These are phyloP conservation scores for Thelonectria olida DNA, from an alignment of 2,329 filamentous ascomycete species.

Conservation along the genomic window DNA sequence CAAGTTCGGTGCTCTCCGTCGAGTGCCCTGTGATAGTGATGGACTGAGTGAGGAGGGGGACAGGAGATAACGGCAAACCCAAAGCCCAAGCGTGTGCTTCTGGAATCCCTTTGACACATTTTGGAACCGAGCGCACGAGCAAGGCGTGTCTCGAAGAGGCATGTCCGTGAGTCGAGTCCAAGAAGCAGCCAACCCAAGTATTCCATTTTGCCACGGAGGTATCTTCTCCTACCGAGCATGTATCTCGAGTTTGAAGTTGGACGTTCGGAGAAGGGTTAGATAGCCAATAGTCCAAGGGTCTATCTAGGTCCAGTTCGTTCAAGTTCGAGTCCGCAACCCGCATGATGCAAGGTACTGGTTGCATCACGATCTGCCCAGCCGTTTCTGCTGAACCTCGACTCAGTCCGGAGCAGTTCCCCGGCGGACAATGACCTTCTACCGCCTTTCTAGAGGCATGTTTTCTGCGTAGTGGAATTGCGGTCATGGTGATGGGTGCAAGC, in stretches of 20 bases:
- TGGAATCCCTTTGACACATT: slow-evolving; percentile 10
- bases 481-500: neutral
- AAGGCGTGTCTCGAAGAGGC: slow-evolving; percentile 1
- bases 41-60: neutral
- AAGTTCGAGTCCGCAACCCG: slow-evolving; percentile 18
- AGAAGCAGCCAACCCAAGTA: neutral
- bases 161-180: too few relatives aligned
- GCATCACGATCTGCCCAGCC: neutral
- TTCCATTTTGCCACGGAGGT: slow-evolving; percentile 2
- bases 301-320: too few relatives aligned
- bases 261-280: too few relatives aligned
- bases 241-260: slow-evolving; percentile 1
- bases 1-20: too few relatives aligned
- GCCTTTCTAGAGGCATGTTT: slow-evolving; percentile 8
- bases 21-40: too few relatives aligned
- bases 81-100: slow-evolving; percentile 3
- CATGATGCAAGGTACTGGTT: slow-evolving; percentile 33
- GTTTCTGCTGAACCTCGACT: neutral
- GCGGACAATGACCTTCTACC: slow-evolving; percentile 11
- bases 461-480: neutral
- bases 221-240: neutral
- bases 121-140: neutral
- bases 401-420: neutral
- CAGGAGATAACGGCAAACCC: slow-evolving; percentile 2
- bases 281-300: too few relatives aligned